phyloP scores from a whole-genome alignment of 179 eudicot genomes.

The Gypsophila paniculata region DNA sequence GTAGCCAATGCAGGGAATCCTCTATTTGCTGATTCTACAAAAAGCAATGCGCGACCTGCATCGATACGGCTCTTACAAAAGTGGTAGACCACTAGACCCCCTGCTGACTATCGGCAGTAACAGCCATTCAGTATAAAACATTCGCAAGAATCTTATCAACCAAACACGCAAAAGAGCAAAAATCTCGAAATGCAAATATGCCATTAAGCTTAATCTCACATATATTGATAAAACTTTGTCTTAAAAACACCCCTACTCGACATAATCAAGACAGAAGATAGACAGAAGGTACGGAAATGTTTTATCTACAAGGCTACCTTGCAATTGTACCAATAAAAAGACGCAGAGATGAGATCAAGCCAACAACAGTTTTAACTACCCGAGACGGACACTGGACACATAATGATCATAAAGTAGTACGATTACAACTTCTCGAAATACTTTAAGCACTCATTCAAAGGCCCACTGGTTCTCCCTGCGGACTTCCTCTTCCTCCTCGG shows the following conservation, averaged over 20 bases:
- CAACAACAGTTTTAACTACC: slow-evolving; percentile 4
- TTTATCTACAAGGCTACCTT: slow-evolving; percentile 22
- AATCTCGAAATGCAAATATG: not conserved
- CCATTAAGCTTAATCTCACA: not conserved
- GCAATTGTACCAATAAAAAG: not conserved
- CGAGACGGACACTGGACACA: not conserved
- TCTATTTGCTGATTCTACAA: too few relatives aligned
- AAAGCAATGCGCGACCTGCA: too few relatives aligned
- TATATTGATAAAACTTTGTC: not conserved
- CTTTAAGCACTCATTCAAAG: slow-evolving; percentile 25
- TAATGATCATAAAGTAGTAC: slow-evolving; percentile 8
- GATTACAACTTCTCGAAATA: not conserved
- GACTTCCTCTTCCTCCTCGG: slow-evolving; percentile 40
- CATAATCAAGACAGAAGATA: slow-evolving; percentile 8
- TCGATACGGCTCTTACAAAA: too few relatives aligned
- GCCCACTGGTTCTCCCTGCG: slow-evolving; percentile 46
- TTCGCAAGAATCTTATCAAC: too few relatives aligned
- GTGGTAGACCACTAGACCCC: too few relatives aligned
- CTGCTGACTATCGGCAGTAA: too few relatives aligned
- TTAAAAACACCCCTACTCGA: not conserved
- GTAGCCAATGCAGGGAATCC: too few relatives aligned
- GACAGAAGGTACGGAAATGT: slow-evolving; percentile 4
- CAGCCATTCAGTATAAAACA: not conserved
- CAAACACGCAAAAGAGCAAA: not conserved
- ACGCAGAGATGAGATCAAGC: not conserved